These are phyloP conservation scores for Daldinia grandis DNA, from an alignment of 495 filamentous ascomycete species.

Conservation along the genomic window DNA sequence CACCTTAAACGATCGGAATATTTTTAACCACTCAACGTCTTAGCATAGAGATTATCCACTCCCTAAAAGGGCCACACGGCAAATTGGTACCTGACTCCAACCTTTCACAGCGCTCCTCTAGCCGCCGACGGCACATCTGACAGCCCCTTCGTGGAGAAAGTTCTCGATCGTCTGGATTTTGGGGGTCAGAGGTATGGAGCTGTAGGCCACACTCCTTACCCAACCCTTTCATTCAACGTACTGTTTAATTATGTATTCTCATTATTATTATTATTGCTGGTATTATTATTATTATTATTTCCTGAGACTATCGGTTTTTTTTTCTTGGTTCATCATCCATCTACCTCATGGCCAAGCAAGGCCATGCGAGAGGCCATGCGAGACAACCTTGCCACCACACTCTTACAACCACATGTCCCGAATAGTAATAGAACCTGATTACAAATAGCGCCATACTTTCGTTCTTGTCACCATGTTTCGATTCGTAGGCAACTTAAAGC, in stretches of 20 bases:
- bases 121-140: conserved; percentile 49
- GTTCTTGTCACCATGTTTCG: conserved; percentile 11
- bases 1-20: conserved; percentile 49
- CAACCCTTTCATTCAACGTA: conserved; percentile 6
- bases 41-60: conserved; percentile 46
- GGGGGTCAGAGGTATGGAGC: conserved; percentile 31
- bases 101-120: conserved; percentile 57
- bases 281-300: conserved; percentile 1
- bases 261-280: not conserved
- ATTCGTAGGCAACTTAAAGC: conserved; percentile 37
- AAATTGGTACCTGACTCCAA: conserved; percentile 47
- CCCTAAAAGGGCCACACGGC: conserved; percentile 48
- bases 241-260: no score
- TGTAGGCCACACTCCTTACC: conserved; percentile 24
- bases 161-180: conserved; percentile 42
- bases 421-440: conserved; percentile 12
- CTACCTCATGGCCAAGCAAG: conserved; percentile 30
- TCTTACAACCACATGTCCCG: conserved; percentile 3
- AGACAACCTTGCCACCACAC: conserved; percentile 37
- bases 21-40: conserved; percentile 45
- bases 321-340: conserved; percentile 36
- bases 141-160: conserved; percentile 41
- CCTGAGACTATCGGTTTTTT: conserved; percentile 14
- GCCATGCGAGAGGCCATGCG: conserved; percentile 36
- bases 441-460: conserved; percentile 30